phyloP scores from a whole-genome alignment of 2,329 filamentous ascomycete species.

The Neofusicoccum ribis region DNA sequence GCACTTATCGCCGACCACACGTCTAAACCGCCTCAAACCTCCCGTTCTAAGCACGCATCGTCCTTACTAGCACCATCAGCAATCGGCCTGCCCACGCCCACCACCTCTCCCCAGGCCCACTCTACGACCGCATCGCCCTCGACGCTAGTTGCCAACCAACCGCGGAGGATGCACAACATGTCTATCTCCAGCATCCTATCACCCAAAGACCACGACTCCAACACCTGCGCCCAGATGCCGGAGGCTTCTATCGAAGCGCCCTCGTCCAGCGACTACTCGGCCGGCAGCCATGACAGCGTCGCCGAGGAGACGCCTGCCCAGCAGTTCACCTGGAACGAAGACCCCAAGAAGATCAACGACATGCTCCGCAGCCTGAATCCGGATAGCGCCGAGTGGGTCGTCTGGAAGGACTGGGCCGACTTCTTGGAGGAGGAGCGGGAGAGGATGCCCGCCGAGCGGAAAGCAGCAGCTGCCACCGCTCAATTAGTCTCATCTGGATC shows the following conservation, averaged over 20 bases:
- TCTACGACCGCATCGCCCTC: background rate
- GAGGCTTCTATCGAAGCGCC: background rate
- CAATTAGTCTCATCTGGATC: no score
- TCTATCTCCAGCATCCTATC: constrained; percentile 18
- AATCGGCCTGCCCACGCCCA: constrained; percentile 18
- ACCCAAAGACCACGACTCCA: background rate
- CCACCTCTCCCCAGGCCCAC: constrained; percentile 13
- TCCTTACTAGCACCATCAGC: no score
- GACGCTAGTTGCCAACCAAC: background rate
- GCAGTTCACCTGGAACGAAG: constrained; percentile 11
- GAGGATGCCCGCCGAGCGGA: background rate
- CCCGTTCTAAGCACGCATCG: no score
- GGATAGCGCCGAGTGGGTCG: constrained; percentile 15
- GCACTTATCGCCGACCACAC: no score
- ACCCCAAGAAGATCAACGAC: constrained; percentile 14
- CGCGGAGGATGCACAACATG: constrained; percentile 19
- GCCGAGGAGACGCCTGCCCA: background rate
- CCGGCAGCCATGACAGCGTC: background rate
- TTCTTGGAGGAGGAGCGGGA: constrained; percentile 15
- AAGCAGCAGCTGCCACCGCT: background rate
- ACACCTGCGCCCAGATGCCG: background rate
- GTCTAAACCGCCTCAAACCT: no score
- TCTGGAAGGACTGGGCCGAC: constrained; percentile 19
- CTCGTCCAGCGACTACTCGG: background rate
- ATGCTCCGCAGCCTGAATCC: constrained; percentile 16